Evolutionary conservation across 2,329 filamentous ascomycete genomes (phyloP), one percentile per base, ranked within the genome.

Genomic region (Trichophyton verrucosum): DNA sequence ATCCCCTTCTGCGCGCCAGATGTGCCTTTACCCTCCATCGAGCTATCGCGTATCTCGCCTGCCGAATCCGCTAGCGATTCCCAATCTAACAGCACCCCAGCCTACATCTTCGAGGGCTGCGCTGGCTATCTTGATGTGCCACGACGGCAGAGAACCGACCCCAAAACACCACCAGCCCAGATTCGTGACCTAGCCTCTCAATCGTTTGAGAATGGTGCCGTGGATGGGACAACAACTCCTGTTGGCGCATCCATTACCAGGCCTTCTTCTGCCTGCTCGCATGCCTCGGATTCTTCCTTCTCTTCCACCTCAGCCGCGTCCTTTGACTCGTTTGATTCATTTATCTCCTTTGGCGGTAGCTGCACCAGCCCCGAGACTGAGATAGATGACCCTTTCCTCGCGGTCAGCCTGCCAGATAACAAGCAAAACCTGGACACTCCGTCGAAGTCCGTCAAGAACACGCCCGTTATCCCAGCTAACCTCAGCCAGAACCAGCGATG

Each of bases 321-420:
- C 15, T 44, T 44, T 57, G 81, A 80, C 65, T 85, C 81, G 22
- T 77, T 78, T 57, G 75, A 77, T 15, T 83, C 82, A 2, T 79
- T 79, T 62, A 77, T 77, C n/a, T 83, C 82, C 5, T 73, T 82
- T 66, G 78, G 81, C 61, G 81, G 80, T 61, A 84, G 81, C 68
- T 84, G 81, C 68, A 82, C 82, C 1, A 85, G 82, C 67, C 80
- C 80, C 4, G 82, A 85, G 64, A 81, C 80, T 60, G 83, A 86
- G 61, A 71, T 74, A 55, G 75, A 76, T 17, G 82, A 85, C 66
- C 80, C 82, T 0, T 84, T 85, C 67, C 73, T 76, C 49, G 44
- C 61, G n/a, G 76, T 76, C 57, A 68, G 76, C 61, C 68, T 75
- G 63, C 61, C 75, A 66, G 64, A 69, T 15, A 70, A 70, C 61